Base-by-base conservation (phyloP, 192 early-diverging fungal species). In the Dimargaris xerosporica region DNA sequence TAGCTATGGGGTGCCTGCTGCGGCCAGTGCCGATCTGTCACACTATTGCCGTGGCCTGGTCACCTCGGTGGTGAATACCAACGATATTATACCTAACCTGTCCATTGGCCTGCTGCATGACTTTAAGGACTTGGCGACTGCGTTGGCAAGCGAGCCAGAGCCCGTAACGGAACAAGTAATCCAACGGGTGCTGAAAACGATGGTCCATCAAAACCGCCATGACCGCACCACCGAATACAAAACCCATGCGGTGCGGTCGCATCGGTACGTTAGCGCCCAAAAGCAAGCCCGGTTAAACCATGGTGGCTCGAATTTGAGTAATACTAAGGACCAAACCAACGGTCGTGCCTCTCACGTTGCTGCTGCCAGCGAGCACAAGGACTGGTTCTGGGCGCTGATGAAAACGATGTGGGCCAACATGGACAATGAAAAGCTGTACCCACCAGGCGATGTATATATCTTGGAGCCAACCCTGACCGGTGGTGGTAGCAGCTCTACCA, bases 401-500 rank as follows among this genome's bases (percentile, higher is more conserved):
- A 88, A 89, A 64, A 89, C 88, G 0, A 74, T 93, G 71, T 69
- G 87, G 1, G 87, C 90, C 1, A 86, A 82, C 51, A 93, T 93
- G 90, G 69, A 75, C 48, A 81, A 84, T 25, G 90, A 90, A 47
- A 93, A 93, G 61, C 74, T 93, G 17, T 93, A 87, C 63, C 89
- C 89, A 23, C 83, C 87, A 0, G 84, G 83, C 0, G 82, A 80
- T 9, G 82, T 90, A 19, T 92, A 73, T 75, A 30, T 83, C 61
- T 51, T 83, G 75, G 56, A 30, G 17, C 15, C 17, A 2, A 47
- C 46, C 46, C 11, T n/a, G 46, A 16, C 46, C 12, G 17, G 4
- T 1, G 17, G 4, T 1, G 11, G 4, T 12, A 47, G 46, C 46
- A 47, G 46, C 11, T 3, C 15, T 3, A 16, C 17, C 2, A 16